These are phyloP conservation scores for Plasmodium cynomolgi DNA, from an alignment of 169 alveolate species.

Conservation along the genomic window DNA sequence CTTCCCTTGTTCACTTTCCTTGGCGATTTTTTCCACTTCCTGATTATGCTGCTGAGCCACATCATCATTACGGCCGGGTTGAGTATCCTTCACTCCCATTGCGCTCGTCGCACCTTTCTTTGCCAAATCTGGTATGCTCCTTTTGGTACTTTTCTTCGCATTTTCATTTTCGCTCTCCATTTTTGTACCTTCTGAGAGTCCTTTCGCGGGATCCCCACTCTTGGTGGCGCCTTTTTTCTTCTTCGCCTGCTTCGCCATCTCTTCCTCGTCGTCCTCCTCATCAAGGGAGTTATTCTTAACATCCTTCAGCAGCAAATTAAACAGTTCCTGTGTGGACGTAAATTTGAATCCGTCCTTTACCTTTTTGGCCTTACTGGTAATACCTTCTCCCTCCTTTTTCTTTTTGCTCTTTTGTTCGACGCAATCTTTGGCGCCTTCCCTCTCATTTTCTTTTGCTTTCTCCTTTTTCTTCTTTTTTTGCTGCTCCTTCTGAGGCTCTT, in stretches of 20 bases:
- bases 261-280: not conserved
- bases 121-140: not conserved
- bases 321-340: constrained; percentile 59
- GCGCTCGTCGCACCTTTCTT: not conserved
- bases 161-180: not conserved
- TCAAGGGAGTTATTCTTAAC: constrained; percentile 13
- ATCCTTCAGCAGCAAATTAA: constrained; percentile 42
- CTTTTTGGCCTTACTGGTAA: constrained; percentile 1
- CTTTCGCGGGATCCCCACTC: not conserved
- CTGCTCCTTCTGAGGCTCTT: not conserved
- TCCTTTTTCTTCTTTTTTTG: not conserved
- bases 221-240: not conserved
- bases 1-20: not conserved
- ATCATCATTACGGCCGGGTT: not conserved
- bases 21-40: not conserved
- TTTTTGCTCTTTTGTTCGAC: constrained; percentile 4
- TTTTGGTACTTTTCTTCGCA: not conserved
- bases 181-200: not conserved
- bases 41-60: not conserved
- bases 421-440: not conserved
- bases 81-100: not conserved
- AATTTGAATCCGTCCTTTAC: constrained; percentile 38
- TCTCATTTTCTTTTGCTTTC: not conserved
- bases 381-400: not conserved
- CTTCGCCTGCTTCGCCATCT: not conserved